These are phyloP conservation scores for Cladosporium sp. DNA, from an alignment of 2,329 filamentous ascomycete genomes.

Conservation along the genomic window DNA sequence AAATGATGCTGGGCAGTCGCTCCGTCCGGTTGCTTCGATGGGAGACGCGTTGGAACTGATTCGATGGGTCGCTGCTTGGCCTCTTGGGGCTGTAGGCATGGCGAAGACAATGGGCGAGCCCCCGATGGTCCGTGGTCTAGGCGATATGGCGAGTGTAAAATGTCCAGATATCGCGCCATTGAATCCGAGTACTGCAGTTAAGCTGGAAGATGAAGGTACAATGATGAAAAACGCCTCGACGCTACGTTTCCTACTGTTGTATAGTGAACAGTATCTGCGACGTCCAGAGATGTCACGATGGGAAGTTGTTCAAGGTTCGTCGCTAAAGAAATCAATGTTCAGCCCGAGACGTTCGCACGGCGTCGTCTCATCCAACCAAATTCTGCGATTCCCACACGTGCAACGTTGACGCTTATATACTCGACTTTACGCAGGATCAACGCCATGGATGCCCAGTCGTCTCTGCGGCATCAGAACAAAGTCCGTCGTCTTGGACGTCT, in stretches of 20 bases:
- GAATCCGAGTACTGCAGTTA: background rate
- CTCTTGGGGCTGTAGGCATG: constrained; percentile 14
- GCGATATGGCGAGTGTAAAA: background rate
- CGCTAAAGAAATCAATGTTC: constrained; percentile 4
- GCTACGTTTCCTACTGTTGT: background rate
- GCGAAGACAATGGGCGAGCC: constrained; percentile 6
- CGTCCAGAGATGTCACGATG: background rate
- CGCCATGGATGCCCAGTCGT: constrained; percentile 13
- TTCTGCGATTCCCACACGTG: background rate
- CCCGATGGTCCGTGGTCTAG: background rate
- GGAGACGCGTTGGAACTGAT: background rate
- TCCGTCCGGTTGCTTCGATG: constrained; percentile 4
- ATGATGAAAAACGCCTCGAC: background rate
- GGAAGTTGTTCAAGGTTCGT: background rate
- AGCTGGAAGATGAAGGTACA: background rate
- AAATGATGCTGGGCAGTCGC: constrained; percentile 15
- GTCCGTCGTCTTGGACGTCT: constrained; percentile 10
- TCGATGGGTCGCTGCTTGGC: constrained; percentile 11
- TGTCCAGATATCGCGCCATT: background rate
- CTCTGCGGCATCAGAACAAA: background rate
- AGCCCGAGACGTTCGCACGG: background rate
- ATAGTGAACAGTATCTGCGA: background rate
- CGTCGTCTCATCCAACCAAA: constrained; percentile 11
- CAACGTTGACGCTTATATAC: background rate
- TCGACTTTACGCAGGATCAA: background rate